A percentile compares a stretch with the other conserved stretches of the same genome.
Evolutionary conservation across 305 asterid species (phyloP).

Genomic region (Stenogyne calaminthoides): DNA sequence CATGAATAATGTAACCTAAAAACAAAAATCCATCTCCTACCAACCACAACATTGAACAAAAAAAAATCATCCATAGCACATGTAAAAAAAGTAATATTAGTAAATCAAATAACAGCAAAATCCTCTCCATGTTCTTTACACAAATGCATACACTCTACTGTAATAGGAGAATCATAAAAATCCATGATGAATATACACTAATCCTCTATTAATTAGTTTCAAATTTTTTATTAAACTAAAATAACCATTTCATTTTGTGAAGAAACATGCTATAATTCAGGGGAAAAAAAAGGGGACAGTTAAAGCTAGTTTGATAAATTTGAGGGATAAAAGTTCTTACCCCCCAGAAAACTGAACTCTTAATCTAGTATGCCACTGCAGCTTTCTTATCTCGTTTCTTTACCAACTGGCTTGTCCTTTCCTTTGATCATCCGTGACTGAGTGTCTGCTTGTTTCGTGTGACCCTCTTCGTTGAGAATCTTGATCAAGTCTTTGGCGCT

Average conservation of each 20-base stretch:
- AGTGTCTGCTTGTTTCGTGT: slow-evolving; percentile 84
- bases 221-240: slow-evolving; percentile 25
- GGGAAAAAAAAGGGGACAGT: slow-evolving; percentile 1
- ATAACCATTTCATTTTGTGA: slow-evolving; percentile 15
- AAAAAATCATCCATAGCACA: too few relatives aligned
- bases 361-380: slow-evolving; percentile 34
- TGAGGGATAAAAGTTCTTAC: slow-evolving; percentile 30
- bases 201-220: slow-evolving; percentile 1
- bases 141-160: not conserved
- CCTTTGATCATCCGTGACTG: slow-evolving; percentile 65
- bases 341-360: slow-evolving; percentile 25
- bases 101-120: not conserved
- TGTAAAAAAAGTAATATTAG: not conserved
- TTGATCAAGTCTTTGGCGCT: slow-evolving; percentile 74
- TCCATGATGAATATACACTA: slow-evolving; percentile 9
- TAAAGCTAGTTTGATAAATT: slow-evolving; percentile 5
- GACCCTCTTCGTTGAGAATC: slow-evolving; percentile 76
- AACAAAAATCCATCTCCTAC: too few relatives aligned
- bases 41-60: too few relatives aligned
- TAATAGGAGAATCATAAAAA: slow-evolving; percentile 17
- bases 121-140: slow-evolving; percentile 22
- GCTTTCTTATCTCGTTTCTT: slow-evolving; percentile 60
- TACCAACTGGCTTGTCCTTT: slow-evolving; percentile 37
- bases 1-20: too few relatives aligned
- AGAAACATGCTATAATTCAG: slow-evolving; percentile 8